phyloP scores from a whole-genome alignment of 83 land plant species.

The Thuja plicata region DNA sequence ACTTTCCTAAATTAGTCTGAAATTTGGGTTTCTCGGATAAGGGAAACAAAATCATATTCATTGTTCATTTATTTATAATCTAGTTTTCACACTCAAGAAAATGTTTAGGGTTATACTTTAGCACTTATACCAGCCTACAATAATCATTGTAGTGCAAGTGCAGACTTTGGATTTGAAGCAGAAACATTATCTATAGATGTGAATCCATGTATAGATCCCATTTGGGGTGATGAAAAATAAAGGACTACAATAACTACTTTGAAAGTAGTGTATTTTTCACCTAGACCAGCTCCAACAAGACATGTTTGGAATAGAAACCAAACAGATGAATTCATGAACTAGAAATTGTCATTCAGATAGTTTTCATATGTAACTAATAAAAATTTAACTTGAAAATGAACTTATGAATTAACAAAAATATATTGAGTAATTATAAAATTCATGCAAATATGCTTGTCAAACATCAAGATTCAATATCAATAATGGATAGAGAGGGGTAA shows the following conservation, averaged over 20 bases:
- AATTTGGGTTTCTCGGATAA: not conserved
- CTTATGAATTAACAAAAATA: not conserved
- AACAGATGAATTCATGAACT: not conserved
- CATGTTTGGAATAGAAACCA: slow-evolving; percentile 62
- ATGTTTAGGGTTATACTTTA: not conserved
- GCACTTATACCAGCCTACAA: slow-evolving; percentile 87
- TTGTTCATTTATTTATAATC: not conserved
- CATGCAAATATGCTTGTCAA: not conserved
- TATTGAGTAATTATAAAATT: not conserved
- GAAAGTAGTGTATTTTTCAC: slow-evolving; percentile 95
- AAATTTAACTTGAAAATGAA: not conserved
- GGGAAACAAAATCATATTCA: not conserved
- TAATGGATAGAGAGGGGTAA: not conserved
- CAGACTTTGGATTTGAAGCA: slow-evolving; percentile 97
- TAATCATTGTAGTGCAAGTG: slow-evolving; percentile 86
- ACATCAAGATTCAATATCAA: not conserved
- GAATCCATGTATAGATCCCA: slow-evolving; percentile 63
- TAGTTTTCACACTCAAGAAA: not conserved
- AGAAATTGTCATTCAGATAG: not conserved
- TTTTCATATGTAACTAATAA: not conserved
- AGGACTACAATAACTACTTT: slow-evolving; percentile 98
- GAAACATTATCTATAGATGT: slow-evolving; percentile 71
- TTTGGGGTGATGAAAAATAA: slow-evolving; percentile 97
- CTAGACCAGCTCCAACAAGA: slow-evolving; percentile 96
- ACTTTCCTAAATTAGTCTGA: not conserved